Conservation (phyloP, 768 basidiomycete species). For the Amanita jacksonii region DNA sequence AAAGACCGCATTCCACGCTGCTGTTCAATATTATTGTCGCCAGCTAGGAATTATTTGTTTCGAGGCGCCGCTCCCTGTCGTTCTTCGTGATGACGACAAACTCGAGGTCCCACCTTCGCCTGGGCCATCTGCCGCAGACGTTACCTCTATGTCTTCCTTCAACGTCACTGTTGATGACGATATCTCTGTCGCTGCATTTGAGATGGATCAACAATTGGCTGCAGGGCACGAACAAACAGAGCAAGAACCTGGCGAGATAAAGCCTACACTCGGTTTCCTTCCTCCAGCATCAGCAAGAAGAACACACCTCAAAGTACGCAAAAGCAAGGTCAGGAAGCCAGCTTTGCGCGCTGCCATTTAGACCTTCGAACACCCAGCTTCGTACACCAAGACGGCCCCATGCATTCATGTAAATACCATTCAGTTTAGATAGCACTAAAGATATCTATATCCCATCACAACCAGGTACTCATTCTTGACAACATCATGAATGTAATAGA, state of each 20-base stretch:
- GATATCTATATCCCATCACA: no score
- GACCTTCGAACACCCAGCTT: no score
- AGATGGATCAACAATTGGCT: constrained; percentile 6
- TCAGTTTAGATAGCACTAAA: no score
- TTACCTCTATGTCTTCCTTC: no score
- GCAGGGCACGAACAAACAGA: constrained; percentile 6
- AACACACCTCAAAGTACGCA: constrained; percentile 27
- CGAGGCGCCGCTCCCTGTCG: constrained; percentile 53
- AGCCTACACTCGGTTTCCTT: constrained; percentile 36
- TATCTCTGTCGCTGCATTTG: constrained; percentile 6
- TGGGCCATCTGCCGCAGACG: constrained; percentile 6
- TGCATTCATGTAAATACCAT: no score
- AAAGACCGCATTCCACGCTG: constrained; percentile 73
- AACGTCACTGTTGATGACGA: no score
- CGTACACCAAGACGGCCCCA: no score
- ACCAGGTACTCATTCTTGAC: no score
- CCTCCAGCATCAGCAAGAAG: constrained; percentile 31
- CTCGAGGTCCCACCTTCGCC: constrained; percentile 13
- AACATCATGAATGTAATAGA: neutral
- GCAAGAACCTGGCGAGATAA: constrained; percentile 20
- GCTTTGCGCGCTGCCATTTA: constrained; percentile 22
- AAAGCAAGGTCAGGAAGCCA: constrained; percentile 33
- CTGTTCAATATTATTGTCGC: constrained; percentile 61
- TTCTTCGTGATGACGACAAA: constrained; percentile 28
- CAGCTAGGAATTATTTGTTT: constrained; percentile 57